These are phyloP conservation scores for Ophioceras dolichostomum DNA, from an alignment of 2,329 filamentous ascomycete genomes.

Conservation along the genomic window DNA sequence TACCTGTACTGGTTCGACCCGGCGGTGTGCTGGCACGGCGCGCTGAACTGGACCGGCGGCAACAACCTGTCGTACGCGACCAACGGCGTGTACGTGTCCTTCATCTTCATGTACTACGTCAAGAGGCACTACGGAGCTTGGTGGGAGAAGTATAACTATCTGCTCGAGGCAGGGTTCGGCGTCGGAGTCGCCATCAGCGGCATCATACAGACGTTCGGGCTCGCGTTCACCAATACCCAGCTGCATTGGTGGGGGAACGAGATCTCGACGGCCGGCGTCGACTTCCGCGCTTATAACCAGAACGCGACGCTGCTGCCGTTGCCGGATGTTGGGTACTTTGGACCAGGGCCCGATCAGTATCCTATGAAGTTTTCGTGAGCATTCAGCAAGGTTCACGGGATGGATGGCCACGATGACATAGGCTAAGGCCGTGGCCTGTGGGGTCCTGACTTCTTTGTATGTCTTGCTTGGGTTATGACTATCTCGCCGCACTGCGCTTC, in stretches of 20 bases:
- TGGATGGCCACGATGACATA: no score
- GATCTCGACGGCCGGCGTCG: slow-evolving; percentile 23
- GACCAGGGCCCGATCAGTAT: slow-evolving; percentile 11
- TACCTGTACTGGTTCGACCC: slow-evolving; percentile 28
- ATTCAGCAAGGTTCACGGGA: no score
- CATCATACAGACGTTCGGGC: slow-evolving; percentile 29
- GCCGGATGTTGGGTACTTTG: slow-evolving; percentile 20
- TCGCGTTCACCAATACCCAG: slow-evolving; percentile 22
- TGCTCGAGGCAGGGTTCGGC: slow-evolving; percentile 27
- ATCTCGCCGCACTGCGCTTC: no score
- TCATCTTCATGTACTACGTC: slow-evolving; percentile 30
- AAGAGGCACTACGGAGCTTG: slow-evolving; percentile 24
- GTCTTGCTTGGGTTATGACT: no score
- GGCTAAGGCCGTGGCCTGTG: no score
- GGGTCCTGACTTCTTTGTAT: no score
- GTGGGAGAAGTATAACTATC: slow-evolving; percentile 35
- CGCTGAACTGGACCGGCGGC: slow-evolving; percentile 27
- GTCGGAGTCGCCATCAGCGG: slow-evolving; percentile 28
- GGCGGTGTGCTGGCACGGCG: slow-evolving; percentile 25
- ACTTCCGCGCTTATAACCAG: slow-evolving; percentile 10
- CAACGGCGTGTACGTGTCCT: slow-evolving; percentile 25
- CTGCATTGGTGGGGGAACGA: slow-evolving; percentile 33
- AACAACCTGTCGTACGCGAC: slow-evolving; percentile 30
- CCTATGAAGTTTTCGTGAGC: background rate
- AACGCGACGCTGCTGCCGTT: slow-evolving; percentile 14